phyloP scores from a whole-genome alignment of 805 yeast species.

The Blastobotrys parvus region DNA sequence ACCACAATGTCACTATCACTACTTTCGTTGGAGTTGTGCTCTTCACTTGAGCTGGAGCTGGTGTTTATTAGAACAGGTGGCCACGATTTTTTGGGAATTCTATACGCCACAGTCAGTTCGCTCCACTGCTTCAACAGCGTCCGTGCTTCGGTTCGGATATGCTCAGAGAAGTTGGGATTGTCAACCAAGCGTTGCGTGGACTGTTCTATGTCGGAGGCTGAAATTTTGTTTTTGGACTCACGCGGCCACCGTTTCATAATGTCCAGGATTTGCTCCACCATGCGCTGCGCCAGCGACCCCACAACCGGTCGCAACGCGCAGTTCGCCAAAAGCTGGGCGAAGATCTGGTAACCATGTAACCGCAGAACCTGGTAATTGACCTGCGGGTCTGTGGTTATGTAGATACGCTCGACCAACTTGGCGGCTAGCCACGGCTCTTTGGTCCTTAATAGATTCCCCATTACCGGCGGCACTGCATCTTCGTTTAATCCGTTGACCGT shows the following conservation, averaged over 20 bases:
- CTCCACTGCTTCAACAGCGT: conserved; percentile 61
- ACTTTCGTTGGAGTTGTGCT: background rate
- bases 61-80: too few relatives aligned
- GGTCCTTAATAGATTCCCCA: conserved; percentile 72
- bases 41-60: too few relatives aligned
- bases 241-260: conserved; percentile 60
- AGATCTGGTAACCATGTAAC: conserved; percentile 80
- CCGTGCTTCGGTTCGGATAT: conserved; percentile 32
- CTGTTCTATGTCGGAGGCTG: conserved; percentile 62
- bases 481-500: conserved; percentile 42
- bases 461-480: conserved; percentile 66
- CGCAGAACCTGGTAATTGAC: conserved; percentile 56
- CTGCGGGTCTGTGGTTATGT: conserved; percentile 40
- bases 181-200: conserved; percentile 40
- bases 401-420: conserved; percentile 61
- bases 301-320: conserved; percentile 35
- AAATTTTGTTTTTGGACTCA: conserved; percentile 69
- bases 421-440: conserved; percentile 57
- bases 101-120: conserved; percentile 66
- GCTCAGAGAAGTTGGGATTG: conserved; percentile 19
- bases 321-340: conserved; percentile 50
- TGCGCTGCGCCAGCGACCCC: too few relatives aligned
- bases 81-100: too few relatives aligned
- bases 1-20: background rate
- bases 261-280: too few relatives aligned